phyloP scores from a whole-genome alignment of 208 protist species.

The Sergeia podlipaevii region DNA sequence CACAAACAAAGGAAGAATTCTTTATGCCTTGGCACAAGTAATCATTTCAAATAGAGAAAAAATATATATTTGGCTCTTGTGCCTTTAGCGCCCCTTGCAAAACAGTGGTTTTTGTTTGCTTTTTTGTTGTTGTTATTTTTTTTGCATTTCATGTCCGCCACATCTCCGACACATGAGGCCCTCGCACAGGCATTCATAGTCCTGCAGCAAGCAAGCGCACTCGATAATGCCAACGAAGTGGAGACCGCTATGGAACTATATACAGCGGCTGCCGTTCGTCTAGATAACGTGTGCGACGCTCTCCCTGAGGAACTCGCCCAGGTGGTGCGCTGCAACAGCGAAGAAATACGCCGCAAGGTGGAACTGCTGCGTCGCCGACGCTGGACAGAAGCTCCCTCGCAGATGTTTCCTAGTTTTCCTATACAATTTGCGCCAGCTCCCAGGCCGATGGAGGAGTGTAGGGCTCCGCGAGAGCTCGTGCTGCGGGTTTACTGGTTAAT shows the following conservation, averaged over 20 bases:
- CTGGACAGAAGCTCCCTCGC: slow-evolving; percentile 31
- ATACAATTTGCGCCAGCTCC: slow-evolving; percentile 54
- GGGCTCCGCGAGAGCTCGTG: slow-evolving; percentile 30
- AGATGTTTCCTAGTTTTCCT: slow-evolving; percentile 52
- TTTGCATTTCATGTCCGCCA: slow-evolving; percentile 10
- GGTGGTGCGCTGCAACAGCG: slow-evolving; percentile 43
- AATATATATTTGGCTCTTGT: no score
- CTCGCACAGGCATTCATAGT: slow-evolving; percentile 64
- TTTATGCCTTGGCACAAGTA: no score
- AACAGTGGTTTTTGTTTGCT: slow-evolving; percentile 13
- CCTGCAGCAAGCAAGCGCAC: slow-evolving; percentile 67
- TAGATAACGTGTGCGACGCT: slow-evolving; percentile 44
- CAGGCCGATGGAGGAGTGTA: slow-evolving; percentile 61
- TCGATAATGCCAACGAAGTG: slow-evolving; percentile 48
- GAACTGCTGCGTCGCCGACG: slow-evolving; percentile 49
- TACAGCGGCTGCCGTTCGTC: slow-evolving; percentile 32
- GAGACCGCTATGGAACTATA: slow-evolving; percentile 73
- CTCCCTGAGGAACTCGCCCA: slow-evolving; percentile 43
- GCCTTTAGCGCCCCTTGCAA: no score
- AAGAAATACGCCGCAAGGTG: slow-evolving; percentile 53
- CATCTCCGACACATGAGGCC: slow-evolving; percentile 29
- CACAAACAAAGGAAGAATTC: no score
- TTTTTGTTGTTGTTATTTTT: slow-evolving; percentile 6
- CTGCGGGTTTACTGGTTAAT: slow-evolving; percentile 80
- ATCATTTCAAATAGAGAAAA: no score